Evolutionary conservation across 768 basidiomycete genomes (phyloP).

Genomic region (Phylloporus arenicola): DNA sequence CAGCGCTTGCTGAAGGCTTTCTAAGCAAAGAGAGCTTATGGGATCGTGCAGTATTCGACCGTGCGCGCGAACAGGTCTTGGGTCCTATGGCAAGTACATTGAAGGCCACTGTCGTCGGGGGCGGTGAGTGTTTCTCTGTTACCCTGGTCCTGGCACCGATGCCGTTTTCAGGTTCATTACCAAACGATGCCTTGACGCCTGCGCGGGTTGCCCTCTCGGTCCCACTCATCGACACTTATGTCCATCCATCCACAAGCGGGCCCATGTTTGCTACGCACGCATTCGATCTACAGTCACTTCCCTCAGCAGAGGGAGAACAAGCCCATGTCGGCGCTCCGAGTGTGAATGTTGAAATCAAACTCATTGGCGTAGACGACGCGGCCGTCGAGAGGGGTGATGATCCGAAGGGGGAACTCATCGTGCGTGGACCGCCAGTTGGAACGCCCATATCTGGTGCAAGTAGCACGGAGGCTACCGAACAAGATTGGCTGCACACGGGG

Average conservation of each 20-base stretch:
- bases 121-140: constrained; percentile 43
- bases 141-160: too few relatives aligned
- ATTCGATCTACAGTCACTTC: constrained; percentile 77
- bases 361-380: constrained; percentile 64
- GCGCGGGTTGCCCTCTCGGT: constrained; percentile 73
- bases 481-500: constrained; percentile 43
- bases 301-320: constrained; percentile 29
- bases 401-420: constrained; percentile 53
- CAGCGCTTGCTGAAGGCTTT: constrained; percentile 65
- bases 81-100: constrained; percentile 58
- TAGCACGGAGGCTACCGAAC: constrained; percentile 36
- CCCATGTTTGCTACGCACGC: constrained; percentile 81
- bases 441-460: constrained; percentile 33
- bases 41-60: constrained; percentile 74
- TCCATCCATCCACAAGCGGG: constrained; percentile 60
- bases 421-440: constrained; percentile 74
- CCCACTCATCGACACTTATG: constrained; percentile 62
- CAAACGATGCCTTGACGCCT: constrained; percentile 47
- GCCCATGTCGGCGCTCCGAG: constrained; percentile 72
- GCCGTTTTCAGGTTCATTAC: constrained; percentile 41
- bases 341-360: constrained; percentile 79
- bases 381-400: constrained; percentile 61
- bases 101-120: constrained; percentile 66
- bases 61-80: constrained; percentile 54
- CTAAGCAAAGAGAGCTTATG: constrained; percentile 75